A percentile compares a stretch with the other conserved stretches of the same genome.
phyloP scores from a whole-genome alignment of 2,329 filamentous ascomycete species.

The Talaromyces rugulosus region DNA sequence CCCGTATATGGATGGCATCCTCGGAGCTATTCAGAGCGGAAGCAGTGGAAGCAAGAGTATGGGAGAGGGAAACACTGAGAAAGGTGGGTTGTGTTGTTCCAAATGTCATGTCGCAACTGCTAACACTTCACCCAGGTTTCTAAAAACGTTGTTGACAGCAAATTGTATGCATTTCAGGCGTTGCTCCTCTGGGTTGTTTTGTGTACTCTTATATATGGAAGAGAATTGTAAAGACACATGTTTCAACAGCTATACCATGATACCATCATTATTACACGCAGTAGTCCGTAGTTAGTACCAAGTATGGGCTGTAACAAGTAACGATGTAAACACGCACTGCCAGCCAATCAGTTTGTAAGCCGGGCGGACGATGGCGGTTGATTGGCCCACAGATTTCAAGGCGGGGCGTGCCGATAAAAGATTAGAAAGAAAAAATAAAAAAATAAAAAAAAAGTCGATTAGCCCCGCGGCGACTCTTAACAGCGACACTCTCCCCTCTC shows the following conservation, averaged over 20 bases:
- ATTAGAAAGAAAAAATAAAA: constrained; percentile 3
- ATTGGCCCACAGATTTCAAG: constrained; percentile 6
- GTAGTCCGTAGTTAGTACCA: not conserved
- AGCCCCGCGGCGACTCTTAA: constrained; percentile 9
- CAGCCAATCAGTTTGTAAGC: constrained; percentile 11
- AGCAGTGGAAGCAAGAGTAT: constrained; percentile 87
- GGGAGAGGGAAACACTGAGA: constrained; percentile 90
- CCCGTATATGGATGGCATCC: constrained; percentile 77
- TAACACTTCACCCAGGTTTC: not conserved
- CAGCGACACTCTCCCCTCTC: not conserved
- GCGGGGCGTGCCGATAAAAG: constrained; percentile 10
- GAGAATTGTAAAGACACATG: not conserved
- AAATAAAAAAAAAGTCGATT: not conserved
- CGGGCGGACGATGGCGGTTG: not conserved
- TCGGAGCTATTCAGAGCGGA: constrained; percentile 86
- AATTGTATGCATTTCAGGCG: not conserved
- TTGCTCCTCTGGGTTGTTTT: not conserved
- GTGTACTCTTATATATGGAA: not conserved
- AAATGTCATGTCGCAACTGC: not conserved
- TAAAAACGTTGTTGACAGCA: not conserved
- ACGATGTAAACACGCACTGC: not conserved
- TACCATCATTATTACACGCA: not conserved
- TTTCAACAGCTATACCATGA: not conserved
- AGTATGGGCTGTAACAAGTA: not conserved
- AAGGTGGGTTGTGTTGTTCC: constrained; percentile 25